These are phyloP conservation scores for Chlorella sp. DNA, from an alignment of 139 green algal genomes.

Conservation along the genomic window DNA sequence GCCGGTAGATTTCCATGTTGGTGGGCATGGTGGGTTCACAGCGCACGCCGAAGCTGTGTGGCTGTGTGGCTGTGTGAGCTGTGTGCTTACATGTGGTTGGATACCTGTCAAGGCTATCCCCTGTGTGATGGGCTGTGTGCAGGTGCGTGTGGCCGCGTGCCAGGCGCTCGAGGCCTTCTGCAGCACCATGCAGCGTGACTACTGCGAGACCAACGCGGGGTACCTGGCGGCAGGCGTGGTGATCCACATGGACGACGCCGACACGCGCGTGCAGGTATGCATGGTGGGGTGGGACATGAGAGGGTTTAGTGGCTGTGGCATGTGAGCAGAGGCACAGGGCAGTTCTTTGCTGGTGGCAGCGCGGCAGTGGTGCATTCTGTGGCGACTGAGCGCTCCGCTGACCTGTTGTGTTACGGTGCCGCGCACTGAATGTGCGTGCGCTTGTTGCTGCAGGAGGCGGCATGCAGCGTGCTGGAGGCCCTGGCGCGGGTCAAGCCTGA, in stretches of 20 bases:
- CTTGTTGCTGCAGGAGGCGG: slow-evolving; percentile 25
- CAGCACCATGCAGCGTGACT: slow-evolving; percentile 15
- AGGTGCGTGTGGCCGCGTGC: slow-evolving; percentile 35
- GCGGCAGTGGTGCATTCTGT: too few relatives aligned
- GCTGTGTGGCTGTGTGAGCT: not conserved
- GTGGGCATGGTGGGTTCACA: not conserved
- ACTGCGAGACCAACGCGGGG: slow-evolving; percentile 59
- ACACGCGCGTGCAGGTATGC: slow-evolving; percentile 47
- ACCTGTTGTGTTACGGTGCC: too few relatives aligned
- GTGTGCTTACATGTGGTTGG: too few relatives aligned
- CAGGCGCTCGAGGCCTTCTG: slow-evolving; percentile 43
- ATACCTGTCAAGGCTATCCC: too few relatives aligned
- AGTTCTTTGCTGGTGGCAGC: too few relatives aligned
- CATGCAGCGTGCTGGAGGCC: slow-evolving; percentile 38
- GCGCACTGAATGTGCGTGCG: too few relatives aligned
- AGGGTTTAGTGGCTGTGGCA: too few relatives aligned
- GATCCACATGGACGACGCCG: slow-evolving; percentile 76
- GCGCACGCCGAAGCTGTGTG: not conserved
- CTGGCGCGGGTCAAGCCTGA: slow-evolving; percentile 32
- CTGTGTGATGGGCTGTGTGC: not conserved
- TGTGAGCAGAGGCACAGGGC: too few relatives aligned
- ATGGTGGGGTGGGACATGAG: too few relatives aligned
- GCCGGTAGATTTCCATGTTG: not conserved
- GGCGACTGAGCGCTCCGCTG: too few relatives aligned
- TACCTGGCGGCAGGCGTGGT: slow-evolving; percentile 63